A percentile compares a stretch with the other conserved stretches of the same genome.
Conservation (phyloP, 371 early-diverging fungal species). For the Saksenaea vasiformis region DNA sequence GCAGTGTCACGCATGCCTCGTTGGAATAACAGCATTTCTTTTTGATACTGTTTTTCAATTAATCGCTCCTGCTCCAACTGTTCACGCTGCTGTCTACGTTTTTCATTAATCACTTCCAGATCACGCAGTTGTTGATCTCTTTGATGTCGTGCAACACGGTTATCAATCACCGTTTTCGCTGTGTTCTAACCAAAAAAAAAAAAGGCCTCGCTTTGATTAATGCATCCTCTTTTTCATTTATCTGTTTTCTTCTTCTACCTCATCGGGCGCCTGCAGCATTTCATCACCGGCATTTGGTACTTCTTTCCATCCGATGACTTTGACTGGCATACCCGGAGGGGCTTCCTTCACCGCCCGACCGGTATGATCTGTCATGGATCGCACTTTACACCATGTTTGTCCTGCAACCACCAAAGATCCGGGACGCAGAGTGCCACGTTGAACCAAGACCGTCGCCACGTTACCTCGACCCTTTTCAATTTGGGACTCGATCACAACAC, state of each 20-base stretch:
- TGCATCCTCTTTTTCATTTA: neutral
- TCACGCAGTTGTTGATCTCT: slow-evolving; percentile 65
- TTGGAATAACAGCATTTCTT: slow-evolving; percentile 71
- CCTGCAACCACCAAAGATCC: slow-evolving; percentile 86
- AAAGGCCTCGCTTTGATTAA: neutral
- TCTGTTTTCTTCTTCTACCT: too few relatives aligned
- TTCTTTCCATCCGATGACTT: slow-evolving; percentile 92
- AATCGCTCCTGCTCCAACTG: slow-evolving; percentile 65
- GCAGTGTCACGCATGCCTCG: slow-evolving; percentile 59
- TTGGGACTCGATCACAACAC: slow-evolving; percentile 87
- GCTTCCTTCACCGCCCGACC: slow-evolving; percentile 75
- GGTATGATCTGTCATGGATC: slow-evolving; percentile 78
- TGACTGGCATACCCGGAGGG: slow-evolving; percentile 87
- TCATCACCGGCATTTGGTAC: slow-evolving; percentile 90
- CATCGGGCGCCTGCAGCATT: slow-evolving; percentile 75
- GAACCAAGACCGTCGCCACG: slow-evolving; percentile 86
- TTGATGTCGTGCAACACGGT: slow-evolving; percentile 63
- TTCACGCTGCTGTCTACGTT: slow-evolving; percentile 62
- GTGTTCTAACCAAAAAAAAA: slow-evolving; percentile 48
- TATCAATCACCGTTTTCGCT: slow-evolving; percentile 79
- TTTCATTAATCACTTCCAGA: slow-evolving; percentile 78
- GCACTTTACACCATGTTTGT: slow-evolving; percentile 86
- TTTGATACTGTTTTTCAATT: slow-evolving; percentile 58
- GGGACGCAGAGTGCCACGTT: slow-evolving; percentile 79
- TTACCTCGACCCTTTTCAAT: slow-evolving; percentile 84